Conservation (phyloP, 768 basidiomycete species). For the Coprinopsis cinerea region DNA sequence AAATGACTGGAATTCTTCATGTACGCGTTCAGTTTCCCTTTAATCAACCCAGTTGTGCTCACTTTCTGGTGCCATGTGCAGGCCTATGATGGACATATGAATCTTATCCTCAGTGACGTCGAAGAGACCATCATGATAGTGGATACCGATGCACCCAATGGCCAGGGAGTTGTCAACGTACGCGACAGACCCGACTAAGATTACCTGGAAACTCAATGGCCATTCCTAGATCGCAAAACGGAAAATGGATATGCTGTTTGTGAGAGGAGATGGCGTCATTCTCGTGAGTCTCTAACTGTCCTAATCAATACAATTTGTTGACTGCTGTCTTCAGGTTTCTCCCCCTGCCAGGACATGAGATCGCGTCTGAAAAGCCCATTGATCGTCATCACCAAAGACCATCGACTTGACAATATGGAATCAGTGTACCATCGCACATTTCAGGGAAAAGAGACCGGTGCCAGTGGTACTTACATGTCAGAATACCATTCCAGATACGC, state of each 20-base stretch:
- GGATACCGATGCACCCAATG: conserved; percentile 67
- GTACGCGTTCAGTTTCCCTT: conserved; percentile 40
- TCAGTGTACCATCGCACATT: not conserved
- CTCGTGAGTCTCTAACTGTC: conserved; percentile 49
- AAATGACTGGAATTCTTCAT: conserved; percentile 87
- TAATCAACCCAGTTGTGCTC: conserved; percentile 10
- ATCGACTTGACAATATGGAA: not conserved
- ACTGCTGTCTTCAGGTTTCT: conserved; percentile 49
- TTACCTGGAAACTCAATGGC: not conserved
- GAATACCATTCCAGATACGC: not conserved
- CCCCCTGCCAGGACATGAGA: conserved; percentile 60
- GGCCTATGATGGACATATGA: conserved; percentile 99
- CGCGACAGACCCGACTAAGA: conserved; percentile 11
- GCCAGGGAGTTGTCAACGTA: conserved; percentile 63
- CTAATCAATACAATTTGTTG: conserved; percentile 8
- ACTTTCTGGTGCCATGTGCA: conserved; percentile 25
- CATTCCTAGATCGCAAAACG: conserved; percentile 73
- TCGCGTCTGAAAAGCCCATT: not conserved
- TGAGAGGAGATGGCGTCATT: conserved; percentile 95
- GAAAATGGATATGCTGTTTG: conserved; percentile 97
- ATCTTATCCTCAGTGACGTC: conserved; percentile 94
- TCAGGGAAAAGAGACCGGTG: not conserved
- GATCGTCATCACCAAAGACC: too few species aligned
- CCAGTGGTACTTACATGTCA: conserved; percentile 1
- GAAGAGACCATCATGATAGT: conserved; percentile 97